phyloP scores from a whole-genome alignment of 1,139 yeast species.

The Casaregolazyma lundiana region DNA sequence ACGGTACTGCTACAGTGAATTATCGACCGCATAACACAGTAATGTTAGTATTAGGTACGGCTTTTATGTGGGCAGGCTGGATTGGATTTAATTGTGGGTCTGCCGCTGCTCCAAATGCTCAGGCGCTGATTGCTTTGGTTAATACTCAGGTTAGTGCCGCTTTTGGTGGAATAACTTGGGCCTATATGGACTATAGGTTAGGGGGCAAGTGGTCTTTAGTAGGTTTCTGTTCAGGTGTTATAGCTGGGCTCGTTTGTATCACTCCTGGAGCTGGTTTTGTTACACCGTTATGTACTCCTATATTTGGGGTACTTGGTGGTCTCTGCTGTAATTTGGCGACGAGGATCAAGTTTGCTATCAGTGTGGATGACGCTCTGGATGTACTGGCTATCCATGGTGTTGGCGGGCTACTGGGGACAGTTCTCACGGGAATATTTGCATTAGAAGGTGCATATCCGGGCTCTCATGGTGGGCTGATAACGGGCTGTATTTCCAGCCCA shows the following conservation, averaged over 20 bases:
- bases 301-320: slow-evolving; percentile 36
- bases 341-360: slow-evolving; percentile 33
- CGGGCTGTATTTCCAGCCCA: slow-evolving; percentile 44
- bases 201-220: slow-evolving; percentile 33
- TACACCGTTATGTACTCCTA: slow-evolving; percentile 33
- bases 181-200: slow-evolving; percentile 29
- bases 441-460: slow-evolving; percentile 17
- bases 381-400: slow-evolving; percentile 37
- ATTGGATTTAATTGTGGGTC: slow-evolving; percentile 84
- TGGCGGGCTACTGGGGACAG: slow-evolving; percentile 35
- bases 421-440: slow-evolving; percentile 35
- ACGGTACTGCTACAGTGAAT: slow-evolving; percentile 20
- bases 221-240: slow-evolving; percentile 39
- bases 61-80: slow-evolving; percentile 71
- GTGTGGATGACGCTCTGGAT: slow-evolving; percentile 37
- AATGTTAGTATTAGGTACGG: slow-evolving; percentile 51
- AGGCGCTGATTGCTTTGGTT: slow-evolving; percentile 39
- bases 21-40: slow-evolving; percentile 32
- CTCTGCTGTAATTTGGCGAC: slow-evolving; percentile 35
- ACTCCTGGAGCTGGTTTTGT: slow-evolving; percentile 41
- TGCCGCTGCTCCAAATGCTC: slow-evolving; percentile 53
- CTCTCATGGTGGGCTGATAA: slow-evolving; percentile 45
- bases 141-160: slow-evolving; percentile 34
- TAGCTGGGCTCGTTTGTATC: slow-evolving; percentile 37
- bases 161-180: slow-evolving; percentile 35